Evolutionary conservation across 176 grass and related monocot genomes (phyloP).

Genomic region (Calamus simplicifolius): DNA sequence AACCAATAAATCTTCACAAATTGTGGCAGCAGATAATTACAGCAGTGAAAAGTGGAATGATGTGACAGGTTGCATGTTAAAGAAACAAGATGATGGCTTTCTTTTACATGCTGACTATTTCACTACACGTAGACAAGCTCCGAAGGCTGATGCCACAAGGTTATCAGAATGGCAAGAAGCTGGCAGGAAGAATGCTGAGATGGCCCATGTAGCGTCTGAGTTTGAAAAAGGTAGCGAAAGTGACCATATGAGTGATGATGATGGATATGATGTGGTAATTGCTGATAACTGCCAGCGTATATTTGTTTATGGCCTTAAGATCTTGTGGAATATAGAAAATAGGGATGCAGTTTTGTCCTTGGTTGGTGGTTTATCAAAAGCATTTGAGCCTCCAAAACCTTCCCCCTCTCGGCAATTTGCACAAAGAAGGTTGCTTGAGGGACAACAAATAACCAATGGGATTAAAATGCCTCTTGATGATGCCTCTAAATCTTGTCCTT

Average conservation of each 20-base stretch:
- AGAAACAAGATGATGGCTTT: constrained; percentile 66
- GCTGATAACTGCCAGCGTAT: constrained; percentile 95
- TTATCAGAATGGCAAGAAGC: constrained; percentile 79
- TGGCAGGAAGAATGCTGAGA: constrained; percentile 58
- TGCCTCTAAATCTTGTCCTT: constrained; percentile 27
- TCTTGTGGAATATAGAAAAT: constrained; percentile 91
- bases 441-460: constrained; percentile 42
- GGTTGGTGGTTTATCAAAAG: constrained; percentile 74
- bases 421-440: constrained; percentile 73
- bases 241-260: constrained; percentile 74
- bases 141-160: constrained; percentile 79
- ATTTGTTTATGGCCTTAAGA: constrained; percentile 88
- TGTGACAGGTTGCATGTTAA: constrained; percentile 44
- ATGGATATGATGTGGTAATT: constrained; percentile 88
- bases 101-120: constrained; percentile 90
- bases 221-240: constrained; percentile 47
- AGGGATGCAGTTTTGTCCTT: constrained; percentile 63
- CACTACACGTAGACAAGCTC: constrained; percentile 85
- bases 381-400: constrained; percentile 76
- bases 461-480: constrained; percentile 43
- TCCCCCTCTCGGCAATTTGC: constrained; percentile 84
- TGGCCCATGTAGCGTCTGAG: constrained; percentile 45
- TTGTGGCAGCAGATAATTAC: constrained; percentile 32
- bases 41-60: constrained; percentile 41
- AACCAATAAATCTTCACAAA: constrained; percentile 30